These are phyloP conservation scores for Cryptosporidium ubiquitum DNA, from an alignment of 169 alveolate genomes.

Conservation along the genomic window DNA sequence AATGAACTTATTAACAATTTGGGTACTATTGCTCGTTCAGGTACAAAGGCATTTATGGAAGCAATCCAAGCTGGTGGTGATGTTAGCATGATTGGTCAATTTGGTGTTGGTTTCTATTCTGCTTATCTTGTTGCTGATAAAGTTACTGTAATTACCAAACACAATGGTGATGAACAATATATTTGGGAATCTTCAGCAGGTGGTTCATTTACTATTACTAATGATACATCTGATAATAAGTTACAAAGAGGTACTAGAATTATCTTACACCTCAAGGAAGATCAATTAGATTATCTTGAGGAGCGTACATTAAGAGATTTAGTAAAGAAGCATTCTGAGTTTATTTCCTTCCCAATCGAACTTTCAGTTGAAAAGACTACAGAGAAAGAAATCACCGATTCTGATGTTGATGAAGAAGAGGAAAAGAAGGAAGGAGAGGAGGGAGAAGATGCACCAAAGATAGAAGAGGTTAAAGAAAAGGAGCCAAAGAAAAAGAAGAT, in stretches of 20 bases:
- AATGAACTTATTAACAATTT: slow-evolving; percentile 95
- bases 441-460: slow-evolving; percentile 82
- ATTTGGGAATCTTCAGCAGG: slow-evolving; percentile 99
- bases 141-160: slow-evolving; percentile 96
- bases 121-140: slow-evolving; percentile 99
- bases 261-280: slow-evolving; percentile 96
- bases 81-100: slow-evolving; percentile 98
- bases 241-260: slow-evolving; percentile 96
- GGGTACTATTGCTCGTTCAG: slow-evolving; percentile 99
- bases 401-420: slow-evolving; percentile 94
- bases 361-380: slow-evolving; percentile 96
- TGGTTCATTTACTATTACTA: slow-evolving; percentile 97
- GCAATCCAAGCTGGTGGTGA: slow-evolving; percentile 98
- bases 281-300: slow-evolving; percentile 96
- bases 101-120: slow-evolving; percentile 99
- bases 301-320: slow-evolving; percentile 98
- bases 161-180: slow-evolving; percentile 96
- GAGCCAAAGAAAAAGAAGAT: slow-evolving; percentile 97
- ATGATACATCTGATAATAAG: slow-evolving; percentile 89
- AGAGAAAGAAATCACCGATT: slow-evolving; percentile 98
- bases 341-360: slow-evolving; percentile 98
- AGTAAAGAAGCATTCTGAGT: slow-evolving; percentile 99
- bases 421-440: slow-evolving; percentile 82
- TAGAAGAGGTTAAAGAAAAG: slow-evolving; percentile 86
- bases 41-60: slow-evolving; percentile 99